Base-by-base conservation (phyloP, 2,329 filamentous ascomycete species). In the Colletotrichum abscissum region DNA sequence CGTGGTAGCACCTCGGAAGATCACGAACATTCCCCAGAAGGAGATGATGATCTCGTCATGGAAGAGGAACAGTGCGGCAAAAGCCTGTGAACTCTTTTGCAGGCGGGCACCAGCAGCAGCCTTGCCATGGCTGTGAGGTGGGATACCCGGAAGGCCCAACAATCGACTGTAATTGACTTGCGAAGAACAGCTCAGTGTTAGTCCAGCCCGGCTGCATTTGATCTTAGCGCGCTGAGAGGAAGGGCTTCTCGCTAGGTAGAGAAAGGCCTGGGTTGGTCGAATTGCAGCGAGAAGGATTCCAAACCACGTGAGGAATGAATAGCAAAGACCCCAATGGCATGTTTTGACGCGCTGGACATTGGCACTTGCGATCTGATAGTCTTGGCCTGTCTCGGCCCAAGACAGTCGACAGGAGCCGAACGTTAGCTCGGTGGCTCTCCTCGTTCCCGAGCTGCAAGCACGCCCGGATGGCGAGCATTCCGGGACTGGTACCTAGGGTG, bases 401-500 rank as follows among this genome's bases (percentile, higher is more conserved):
- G 46, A 33, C 57, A 46, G 19, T 30, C 30, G 52, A 28, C 12
- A 33, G 64, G 46, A 57, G 22, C 57, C 57, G 56, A 68, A 19
- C n/a, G 24, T 58, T 72, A 72, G 49, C 38, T 42, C 28, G 35
- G 28, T 58, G 69, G 52, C 28, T 63, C 42, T 62, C 35, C 19
- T 33, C 58, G 49, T 69, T 63, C 65, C 69, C 52, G 52, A 7
- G 24, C 28, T 38, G 14, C 38, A 30, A 62, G 38, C 58, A 52
- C 52, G 54, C 49, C 52, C 58, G 58, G 65, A 58, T 38, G 52
- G 38, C 30, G 12, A 54, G 28, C 65, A 72, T 69, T 63, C 69
- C 24, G 52, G 52, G 38, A 14, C 26, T 22, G n/a, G 26, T 55
- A 35, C 33, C 33, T 35, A 35, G 46, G 16, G 24, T 33, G 24